phyloP scores from a whole-genome alignment of 1,284 basidiomycete species.

The Kalmanozyma brasiliensis region DNA sequence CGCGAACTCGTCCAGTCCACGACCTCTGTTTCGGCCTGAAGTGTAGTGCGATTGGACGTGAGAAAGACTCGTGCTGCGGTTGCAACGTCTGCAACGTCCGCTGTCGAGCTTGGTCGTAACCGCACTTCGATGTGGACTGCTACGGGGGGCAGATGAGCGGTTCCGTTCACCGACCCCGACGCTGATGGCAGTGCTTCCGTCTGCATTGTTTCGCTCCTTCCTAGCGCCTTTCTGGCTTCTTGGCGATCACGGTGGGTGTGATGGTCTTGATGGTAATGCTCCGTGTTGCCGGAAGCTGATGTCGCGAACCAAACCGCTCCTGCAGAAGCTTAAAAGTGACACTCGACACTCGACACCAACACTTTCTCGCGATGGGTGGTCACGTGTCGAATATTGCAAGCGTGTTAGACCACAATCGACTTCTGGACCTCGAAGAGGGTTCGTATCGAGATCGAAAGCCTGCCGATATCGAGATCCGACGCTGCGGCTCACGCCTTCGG shows the following conservation, averaged over 20 bases:
- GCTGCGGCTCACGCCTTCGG: no score
- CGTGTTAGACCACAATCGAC: constrained; percentile 2
- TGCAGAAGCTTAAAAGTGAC: not conserved
- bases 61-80: constrained; percentile 16
- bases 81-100: constrained; percentile 15
- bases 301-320: not conserved
- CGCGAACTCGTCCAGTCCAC: constrained; percentile 74
- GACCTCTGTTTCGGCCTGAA: constrained; percentile 75
- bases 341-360: constrained; percentile 3
- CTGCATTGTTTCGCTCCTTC: constrained; percentile 15
- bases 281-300: no score
- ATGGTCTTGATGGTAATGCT: not conserved
- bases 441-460: no score
- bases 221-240: not conserved
- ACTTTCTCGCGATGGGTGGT: constrained; percentile 5
- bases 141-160: not conserved
- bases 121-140: constrained; percentile 43
- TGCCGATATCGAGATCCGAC: no score
- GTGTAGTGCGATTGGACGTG: constrained; percentile 63
- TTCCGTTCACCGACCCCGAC: constrained; percentile 2
- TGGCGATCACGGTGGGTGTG: not conserved
- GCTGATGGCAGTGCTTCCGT: constrained; percentile 6
- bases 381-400: not conserved
- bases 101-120: constrained; percentile 23
- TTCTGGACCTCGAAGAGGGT: no score